Percentiles rank a stretch among this genome's conserved stretches.
Conservation (phyloP, 2,329 filamentous ascomycete species). For the Diaporthe aspalathi region DNA sequence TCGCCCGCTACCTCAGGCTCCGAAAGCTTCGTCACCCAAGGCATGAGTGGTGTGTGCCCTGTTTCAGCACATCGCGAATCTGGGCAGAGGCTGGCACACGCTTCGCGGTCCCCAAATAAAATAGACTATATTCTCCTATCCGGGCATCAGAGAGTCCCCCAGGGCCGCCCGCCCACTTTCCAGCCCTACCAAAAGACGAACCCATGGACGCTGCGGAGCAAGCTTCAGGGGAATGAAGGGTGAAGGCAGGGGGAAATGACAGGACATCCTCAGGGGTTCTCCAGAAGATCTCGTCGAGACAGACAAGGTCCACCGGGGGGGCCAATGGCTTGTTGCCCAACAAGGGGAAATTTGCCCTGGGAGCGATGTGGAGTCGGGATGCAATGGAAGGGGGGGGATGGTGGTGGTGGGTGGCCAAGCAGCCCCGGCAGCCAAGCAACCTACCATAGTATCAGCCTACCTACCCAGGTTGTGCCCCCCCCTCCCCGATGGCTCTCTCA, state of each 20-base stretch:
- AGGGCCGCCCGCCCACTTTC: conserved; percentile 34
- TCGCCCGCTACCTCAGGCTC: conserved; percentile 14
- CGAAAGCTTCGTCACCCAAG: conserved; percentile 25
- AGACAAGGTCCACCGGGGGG: conserved; percentile 37
- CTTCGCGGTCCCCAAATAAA: conserved; percentile 27
- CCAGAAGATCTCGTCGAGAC: conserved; percentile 40
- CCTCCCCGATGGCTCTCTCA: conserved; percentile 18
- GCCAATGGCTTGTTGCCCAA: conserved; percentile 32
- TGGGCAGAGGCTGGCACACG: conserved; percentile 14
- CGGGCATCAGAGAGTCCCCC: conserved; percentile 1
- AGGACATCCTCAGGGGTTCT: conserved; percentile 39
- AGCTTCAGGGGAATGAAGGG: conserved; percentile 35
- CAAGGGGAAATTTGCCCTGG: conserved; percentile 39
- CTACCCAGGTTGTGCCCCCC: too few relatives aligned
- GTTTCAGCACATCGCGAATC: conserved; percentile 35
- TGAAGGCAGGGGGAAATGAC: conserved; percentile 37
- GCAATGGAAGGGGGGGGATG: conserved; percentile 35
- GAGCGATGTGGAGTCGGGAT: conserved; percentile 15
- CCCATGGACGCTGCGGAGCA: conserved; percentile 35
- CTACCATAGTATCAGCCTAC: too few relatives aligned
- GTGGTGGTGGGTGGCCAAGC: too few relatives aligned
- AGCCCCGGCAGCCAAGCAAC: background rate
- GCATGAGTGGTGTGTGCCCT: conserved; percentile 30
- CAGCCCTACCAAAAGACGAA: conserved; percentile 32
- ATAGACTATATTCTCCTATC: conserved; percentile 28